Evolutionary conservation across 2,329 filamentous ascomycete species (phyloP).

Genomic region (Colletotrichum noveboracense): DNA sequence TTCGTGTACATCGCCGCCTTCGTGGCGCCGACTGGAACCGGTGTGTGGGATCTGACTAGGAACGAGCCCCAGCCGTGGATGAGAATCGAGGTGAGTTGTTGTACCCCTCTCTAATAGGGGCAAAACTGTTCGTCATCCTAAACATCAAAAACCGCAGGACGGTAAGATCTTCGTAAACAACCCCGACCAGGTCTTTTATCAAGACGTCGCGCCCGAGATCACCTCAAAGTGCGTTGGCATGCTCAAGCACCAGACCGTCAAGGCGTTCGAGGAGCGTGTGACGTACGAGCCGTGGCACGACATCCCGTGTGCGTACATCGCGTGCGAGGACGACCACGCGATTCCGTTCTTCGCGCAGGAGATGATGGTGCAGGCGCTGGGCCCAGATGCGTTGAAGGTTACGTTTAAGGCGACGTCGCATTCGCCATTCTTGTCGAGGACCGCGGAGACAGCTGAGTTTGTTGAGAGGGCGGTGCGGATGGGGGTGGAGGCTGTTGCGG

Average conservation of each 20-base stretch:
- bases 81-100: constrained; percentile 23
- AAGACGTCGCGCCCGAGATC: constrained; percentile 20
- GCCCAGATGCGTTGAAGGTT: background rate
- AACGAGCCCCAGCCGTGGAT: constrained; percentile 26
- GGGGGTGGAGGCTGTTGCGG: background rate
- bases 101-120: background rate
- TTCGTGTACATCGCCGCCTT: constrained; percentile 39
- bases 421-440: constrained; percentile 7
- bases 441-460: background rate
- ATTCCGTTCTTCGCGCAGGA: constrained; percentile 23
- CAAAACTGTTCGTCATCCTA: background rate
- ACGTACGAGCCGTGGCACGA: constrained; percentile 31
- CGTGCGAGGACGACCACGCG: constrained; percentile 28
- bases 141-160: background rate
- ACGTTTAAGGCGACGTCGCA: background rate
- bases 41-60: constrained; percentile 25
- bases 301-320: constrained; percentile 27
- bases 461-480: background rate
- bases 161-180: background rate
- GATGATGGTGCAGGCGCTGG: constrained; percentile 15
- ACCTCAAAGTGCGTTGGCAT: constrained; percentile 8
- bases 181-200: constrained; percentile 25
- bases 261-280: constrained; percentile 22
- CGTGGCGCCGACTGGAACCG: constrained; percentile 28
- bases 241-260: background rate